These are phyloP conservation scores for Aspergillus hancockii DNA, from an alignment of 495 filamentous ascomycete species.

Conservation along the genomic window DNA sequence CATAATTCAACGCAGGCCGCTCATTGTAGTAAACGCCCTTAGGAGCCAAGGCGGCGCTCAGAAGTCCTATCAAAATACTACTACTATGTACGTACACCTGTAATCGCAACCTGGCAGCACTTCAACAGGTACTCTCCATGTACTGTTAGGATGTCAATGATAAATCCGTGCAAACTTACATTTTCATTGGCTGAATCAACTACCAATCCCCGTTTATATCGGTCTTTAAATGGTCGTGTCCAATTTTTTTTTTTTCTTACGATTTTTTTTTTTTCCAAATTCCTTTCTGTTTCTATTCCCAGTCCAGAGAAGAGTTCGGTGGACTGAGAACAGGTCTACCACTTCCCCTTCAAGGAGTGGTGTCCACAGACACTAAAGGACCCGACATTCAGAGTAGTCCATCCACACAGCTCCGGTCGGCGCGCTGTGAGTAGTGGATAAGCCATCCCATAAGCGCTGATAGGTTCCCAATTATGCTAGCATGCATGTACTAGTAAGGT, in stretches of 20 bases:
- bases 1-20: constrained; percentile 21
- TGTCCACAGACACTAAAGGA: constrained; percentile 10
- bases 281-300: not conserved
- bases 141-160: not conserved
- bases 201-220: not conserved
- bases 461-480: constrained; percentile 21
- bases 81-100: not conserved
- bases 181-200: not conserved
- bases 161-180: not conserved
- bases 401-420: constrained; percentile 4
- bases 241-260: not conserved
- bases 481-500: constrained; percentile 18
- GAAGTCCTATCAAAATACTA: constrained; percentile 1
- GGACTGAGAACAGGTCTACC: not conserved
- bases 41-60: not conserved
- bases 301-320: not conserved
- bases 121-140: not conserved
- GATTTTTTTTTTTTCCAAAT: not conserved
- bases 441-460: constrained; percentile 10
- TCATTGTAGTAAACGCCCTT: constrained; percentile 21
- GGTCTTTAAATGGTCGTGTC: not conserved
- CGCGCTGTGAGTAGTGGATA: constrained; percentile 1
- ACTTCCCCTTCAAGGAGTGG: constrained; percentile 1
- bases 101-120: not conserved
- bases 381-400: constrained; percentile 2